Evolutionary conservation across 164 flowering plant species (phyloP), one percentile per base, ranked within the genome.

Genomic region (Tetrastigma voinierianum): DNA sequence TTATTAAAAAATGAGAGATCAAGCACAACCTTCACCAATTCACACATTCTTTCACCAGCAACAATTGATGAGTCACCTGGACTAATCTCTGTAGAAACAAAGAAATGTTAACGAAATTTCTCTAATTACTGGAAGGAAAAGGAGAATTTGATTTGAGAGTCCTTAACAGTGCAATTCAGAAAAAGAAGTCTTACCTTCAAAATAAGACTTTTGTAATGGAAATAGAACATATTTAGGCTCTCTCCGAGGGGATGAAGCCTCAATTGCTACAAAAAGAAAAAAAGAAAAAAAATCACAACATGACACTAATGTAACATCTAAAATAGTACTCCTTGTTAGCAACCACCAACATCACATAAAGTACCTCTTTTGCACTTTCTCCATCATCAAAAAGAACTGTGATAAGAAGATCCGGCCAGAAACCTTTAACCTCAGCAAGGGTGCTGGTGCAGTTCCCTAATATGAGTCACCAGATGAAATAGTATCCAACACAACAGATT

Each of bases 321-420:
- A 21, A 44, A 19, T 44, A 19, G 7, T 3, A 44, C 20, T 24
- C 43, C 66, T 47, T 23, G 43, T 23, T 20, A 15, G 60, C 12
- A n/a, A 49, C 8, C 55, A 59, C 45, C 19, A 51, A 59, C 7
- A 24, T 54, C 19, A 49, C 21, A 52, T 20, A 3, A 61, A n/a
- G 32, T 78, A 92, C 99, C 98, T 85, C 83, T 84, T 84, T 93
- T 96, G 89, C 98, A 96, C 76, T 84, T 90, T 71, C 83, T 89
- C 99, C 99, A 96, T 93, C 97, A 77, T 88, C 89, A 78, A 67
- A 70, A 17, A 96, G 71, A 57, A 90, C 76, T 53, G 82, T 59
- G 48, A 90, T 59, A 46, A 92, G 81, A 51, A 83, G 69, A 82
- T 96, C 99, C 66, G 86, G 74, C 98, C 99, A 96, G 62, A 71